Evolutionary conservation across 2,329 filamentous ascomycete genomes (phyloP), one percentile per base, ranked within the genome.

Genomic region (Diaporthe sp.): DNA sequence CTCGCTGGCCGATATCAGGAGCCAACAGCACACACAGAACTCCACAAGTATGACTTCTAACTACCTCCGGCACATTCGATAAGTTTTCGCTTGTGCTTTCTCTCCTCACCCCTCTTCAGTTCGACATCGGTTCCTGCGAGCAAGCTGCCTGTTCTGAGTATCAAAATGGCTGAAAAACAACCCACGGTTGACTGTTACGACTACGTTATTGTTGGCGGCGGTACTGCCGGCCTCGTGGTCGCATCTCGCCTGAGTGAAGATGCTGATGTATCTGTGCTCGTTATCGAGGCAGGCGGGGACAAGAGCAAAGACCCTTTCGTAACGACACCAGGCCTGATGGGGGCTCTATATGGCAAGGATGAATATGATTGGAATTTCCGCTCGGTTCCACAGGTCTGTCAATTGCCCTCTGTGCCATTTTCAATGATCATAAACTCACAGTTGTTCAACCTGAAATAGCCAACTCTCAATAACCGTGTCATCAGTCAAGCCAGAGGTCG

Each of bases 171-270:
- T 4, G 25, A 7, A 22, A 25, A 9, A 64, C n/a, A 40, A 15
- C 12, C 2, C 12, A 33, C 17, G 55, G 28, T 33, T 17, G 54
- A 54, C 12, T 19, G 6, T 10, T 87, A 85, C 81, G 85, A 88
- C 79, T 87, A 86, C 78, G 79, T 88, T 75, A 82, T 88, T 66
- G 85, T 87, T 28, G 86, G 87, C 47, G 86, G 86, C 22, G 86
- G 87, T 19, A 88, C 86, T 4, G 83, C 86, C 30, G 87, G 87
- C n/a, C 84, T 87, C 70, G 83, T 86, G 1, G 81, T 88, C 71
- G 87, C 86, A 15, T 82, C 82, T 71, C 84, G 86, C 52, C 82
- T 88, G 22, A 71, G 40, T 35, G 83, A 85, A 75, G 80, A 83
- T 74, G 77, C 79, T 40, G 57, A 82, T 42, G 79, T 83, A 45